Percentiles rank a stretch among this genome's conserved stretches.
These are phyloP conservation scores for Oligophagozyma castellii DNA, from an alignment of 1,139 yeast species.

Conservation along the genomic window DNA sequence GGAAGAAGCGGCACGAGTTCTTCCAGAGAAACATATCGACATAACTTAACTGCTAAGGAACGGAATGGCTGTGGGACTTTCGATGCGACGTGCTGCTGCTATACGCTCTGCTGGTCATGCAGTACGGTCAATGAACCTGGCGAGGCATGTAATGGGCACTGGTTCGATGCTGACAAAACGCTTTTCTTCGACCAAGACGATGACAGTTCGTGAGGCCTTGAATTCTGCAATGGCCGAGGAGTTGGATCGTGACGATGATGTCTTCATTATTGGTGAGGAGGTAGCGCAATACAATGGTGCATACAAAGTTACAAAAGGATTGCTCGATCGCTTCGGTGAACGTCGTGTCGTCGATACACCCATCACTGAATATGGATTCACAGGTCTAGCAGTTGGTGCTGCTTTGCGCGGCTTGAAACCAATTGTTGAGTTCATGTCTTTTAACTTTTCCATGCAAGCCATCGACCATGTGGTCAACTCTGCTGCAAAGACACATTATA, in stretches of 20 bases:
- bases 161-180: too few relatives aligned
- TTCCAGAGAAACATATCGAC: too few relatives aligned
- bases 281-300: constrained; percentile 99
- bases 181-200: constrained; percentile 37
- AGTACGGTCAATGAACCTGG: too few relatives aligned
- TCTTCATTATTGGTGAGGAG: constrained; percentile 95
- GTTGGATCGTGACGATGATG: constrained; percentile 89
- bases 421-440: constrained; percentile 96
- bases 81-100: too few relatives aligned
- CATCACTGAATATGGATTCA: constrained; percentile 97
- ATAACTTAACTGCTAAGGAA: too few relatives aligned
- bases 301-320: constrained; percentile 90
- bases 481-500: constrained; percentile 95
- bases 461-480: constrained; percentile 97
- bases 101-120: too few relatives aligned
- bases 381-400: constrained; percentile 96
- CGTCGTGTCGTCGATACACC: constrained; percentile 96
- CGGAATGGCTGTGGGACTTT: too few relatives aligned
- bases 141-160: too few relatives aligned
- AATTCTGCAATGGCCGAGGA: constrained; percentile 95
- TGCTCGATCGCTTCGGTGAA: constrained; percentile 93
- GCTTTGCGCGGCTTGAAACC: constrained; percentile 96
- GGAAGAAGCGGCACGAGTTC: too few relatives aligned
- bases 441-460: constrained; percentile 98
- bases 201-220: constrained; percentile 95